Percentiles rank a stretch among this genome's conserved stretches.
Conservation (phyloP, 2,329 filamentous ascomycete species). For the Aspergillus terreus region DNA sequence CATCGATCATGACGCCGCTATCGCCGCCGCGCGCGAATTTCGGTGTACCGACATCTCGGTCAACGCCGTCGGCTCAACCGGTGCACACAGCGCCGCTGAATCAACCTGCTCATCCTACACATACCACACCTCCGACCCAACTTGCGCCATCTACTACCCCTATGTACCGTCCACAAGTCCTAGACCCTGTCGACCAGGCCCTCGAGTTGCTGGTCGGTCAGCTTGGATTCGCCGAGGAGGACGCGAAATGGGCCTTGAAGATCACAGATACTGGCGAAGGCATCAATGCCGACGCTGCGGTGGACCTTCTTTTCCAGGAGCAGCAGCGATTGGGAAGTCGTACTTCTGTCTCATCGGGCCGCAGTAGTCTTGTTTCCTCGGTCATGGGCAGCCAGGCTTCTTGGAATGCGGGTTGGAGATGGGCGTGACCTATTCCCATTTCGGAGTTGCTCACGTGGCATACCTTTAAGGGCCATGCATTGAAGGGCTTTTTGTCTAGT, state of each 20-base stretch:
- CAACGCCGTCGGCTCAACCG: background rate
- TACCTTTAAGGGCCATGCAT: too few relatives aligned
- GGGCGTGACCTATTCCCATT: conserved; percentile 25
- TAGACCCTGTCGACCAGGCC: conserved; percentile 56
- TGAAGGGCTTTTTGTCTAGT: background rate
- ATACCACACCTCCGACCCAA: background rate
- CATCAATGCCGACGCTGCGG: conserved; percentile 54
- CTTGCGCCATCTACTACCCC: background rate
- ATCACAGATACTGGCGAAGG: conserved; percentile 59
- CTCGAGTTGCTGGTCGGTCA: conserved; percentile 54
- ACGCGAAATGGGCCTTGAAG: conserved; percentile 55
- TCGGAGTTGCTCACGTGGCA: too few relatives aligned
- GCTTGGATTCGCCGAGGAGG: conserved; percentile 55
- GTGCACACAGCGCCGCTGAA: background rate
- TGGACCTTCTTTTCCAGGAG: conserved; percentile 51
- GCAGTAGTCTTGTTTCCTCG: conserved; percentile 18
- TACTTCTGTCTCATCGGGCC: background rate
- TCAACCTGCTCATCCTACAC: background rate
- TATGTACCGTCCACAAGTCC: conserved; percentile 26
- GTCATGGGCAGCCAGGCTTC: conserved; percentile 24
- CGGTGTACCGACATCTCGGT: background rate
- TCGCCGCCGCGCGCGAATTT: too few relatives aligned
- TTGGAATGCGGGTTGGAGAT: conserved; percentile 34
- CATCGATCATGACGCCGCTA: conserved; percentile 18
- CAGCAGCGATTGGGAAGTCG: conserved; percentile 16